Conservation (phyloP, 169 alveolate species). For the Plasmodium gallinaceum region DNA sequence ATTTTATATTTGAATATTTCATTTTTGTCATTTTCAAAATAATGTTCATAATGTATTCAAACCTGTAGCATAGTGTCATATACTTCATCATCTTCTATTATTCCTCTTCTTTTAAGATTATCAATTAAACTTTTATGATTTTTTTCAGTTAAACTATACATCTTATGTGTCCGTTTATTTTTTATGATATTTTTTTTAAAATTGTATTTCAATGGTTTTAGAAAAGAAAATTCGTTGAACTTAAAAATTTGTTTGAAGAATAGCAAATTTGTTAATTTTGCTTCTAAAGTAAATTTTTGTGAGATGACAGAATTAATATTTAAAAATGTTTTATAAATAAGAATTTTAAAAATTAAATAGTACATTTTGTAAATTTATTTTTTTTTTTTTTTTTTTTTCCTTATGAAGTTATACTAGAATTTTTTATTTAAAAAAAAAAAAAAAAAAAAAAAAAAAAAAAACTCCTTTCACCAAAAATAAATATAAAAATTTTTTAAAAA, state of each 20-base stretch:
- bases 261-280: constrained; percentile 22
- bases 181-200: background rate
- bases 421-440: background rate
- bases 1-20: background rate
- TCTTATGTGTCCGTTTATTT: constrained; percentile 13
- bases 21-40: background rate
- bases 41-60: background rate
- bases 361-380: constrained; percentile 4
- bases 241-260: constrained; percentile 22
- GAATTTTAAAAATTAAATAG: constrained; percentile 14
- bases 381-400: too few species aligned
- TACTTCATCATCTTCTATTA: constrained; percentile 77
- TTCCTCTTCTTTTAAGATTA: constrained; percentile 59
- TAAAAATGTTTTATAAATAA: constrained; percentile 30
- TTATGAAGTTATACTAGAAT: too few species aligned
- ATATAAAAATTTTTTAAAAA: too few species aligned
- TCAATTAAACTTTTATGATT: constrained; percentile 63
- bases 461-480: too few species aligned
- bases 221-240: background rate
- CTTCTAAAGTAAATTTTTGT: constrained; percentile 18
- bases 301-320: constrained; percentile 3
- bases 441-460: background rate
- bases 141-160: constrained; percentile 40
- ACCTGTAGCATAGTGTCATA: constrained; percentile 77
- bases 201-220: constrained; percentile 2